These are phyloP conservation scores for Hymenoscyphus infarciens DNA, from an alignment of 2,329 filamentous ascomycete genomes.

Conservation along the genomic window DNA sequence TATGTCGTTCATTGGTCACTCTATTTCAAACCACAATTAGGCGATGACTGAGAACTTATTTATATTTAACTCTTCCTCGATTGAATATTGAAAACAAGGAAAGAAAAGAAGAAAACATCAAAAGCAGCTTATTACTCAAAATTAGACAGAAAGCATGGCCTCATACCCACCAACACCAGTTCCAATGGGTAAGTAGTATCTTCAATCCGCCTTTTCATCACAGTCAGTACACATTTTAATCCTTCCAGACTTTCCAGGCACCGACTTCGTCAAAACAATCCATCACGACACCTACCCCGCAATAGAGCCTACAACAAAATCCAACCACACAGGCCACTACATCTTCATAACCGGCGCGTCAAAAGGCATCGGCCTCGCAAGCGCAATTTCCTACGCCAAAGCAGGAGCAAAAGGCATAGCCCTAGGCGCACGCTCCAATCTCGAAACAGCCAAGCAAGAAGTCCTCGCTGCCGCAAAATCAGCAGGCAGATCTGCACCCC, in stretches of 20 bases:
- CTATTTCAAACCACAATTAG: too few species aligned
- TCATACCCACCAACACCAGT: not conserved
- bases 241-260: constrained; percentile 6
- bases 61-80: too few species aligned
- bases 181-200: not conserved
- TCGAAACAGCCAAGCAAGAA: constrained; percentile 18
- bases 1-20: too few species aligned
- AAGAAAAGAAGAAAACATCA: too few species aligned
- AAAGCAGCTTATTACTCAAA: too few species aligned
- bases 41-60: too few species aligned
- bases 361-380: constrained; percentile 25
- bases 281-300: constrained; percentile 50
- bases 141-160: not conserved
- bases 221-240: not conserved
- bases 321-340: constrained; percentile 19
- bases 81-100: too few species aligned
- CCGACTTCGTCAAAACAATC: constrained; percentile 11
- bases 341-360: constrained; percentile 28
- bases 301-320: constrained; percentile 42
- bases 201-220: not conserved
- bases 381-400: constrained; percentile 26
- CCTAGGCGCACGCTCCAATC: constrained; percentile 21
- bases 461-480: constrained; percentile 21
- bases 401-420: constrained; percentile 25
- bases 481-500: constrained; percentile 21